Evolutionary conservation across 306 rosid species (phyloP).

Genomic region (Fagus crenata): DNA sequence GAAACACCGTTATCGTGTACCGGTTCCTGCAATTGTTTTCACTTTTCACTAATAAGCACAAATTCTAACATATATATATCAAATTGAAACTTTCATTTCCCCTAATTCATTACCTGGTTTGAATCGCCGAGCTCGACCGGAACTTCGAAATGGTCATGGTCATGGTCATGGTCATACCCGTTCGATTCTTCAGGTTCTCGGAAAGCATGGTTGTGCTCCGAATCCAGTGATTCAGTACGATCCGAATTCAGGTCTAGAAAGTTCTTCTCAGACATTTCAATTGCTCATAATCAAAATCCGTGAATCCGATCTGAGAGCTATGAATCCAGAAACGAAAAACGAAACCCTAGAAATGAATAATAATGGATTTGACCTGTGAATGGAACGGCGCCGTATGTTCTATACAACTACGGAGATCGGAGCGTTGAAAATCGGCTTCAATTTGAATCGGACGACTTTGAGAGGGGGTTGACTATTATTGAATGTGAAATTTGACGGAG

Average conservation of each 20-base stretch:
- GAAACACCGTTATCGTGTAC: slow-evolving; percentile 19
- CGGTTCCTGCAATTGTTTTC: slow-evolving; percentile 16
- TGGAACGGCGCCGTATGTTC: background rate
- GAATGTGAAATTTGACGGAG: no score
- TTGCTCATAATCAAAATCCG: slow-evolving; percentile 49
- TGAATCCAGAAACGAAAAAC: background rate
- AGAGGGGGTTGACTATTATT: no score
- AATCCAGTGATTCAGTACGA: slow-evolving; percentile 14
- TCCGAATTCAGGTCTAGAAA: slow-evolving; percentile 20
- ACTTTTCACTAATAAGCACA: background rate
- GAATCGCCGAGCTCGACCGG: no score
- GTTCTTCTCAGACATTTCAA: slow-evolving; percentile 57
- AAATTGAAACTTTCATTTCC: no score
- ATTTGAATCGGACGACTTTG: background rate
- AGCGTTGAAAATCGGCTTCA: background rate
- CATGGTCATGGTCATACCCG: slow-evolving; percentile 18
- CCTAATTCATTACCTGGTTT: no score
- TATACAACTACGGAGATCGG: background rate
- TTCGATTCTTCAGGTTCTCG: slow-evolving; percentile 22
- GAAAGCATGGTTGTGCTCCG: background rate
- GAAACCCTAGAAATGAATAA: slow-evolving; percentile 15
- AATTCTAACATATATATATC: no score
- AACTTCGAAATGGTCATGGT: no score
- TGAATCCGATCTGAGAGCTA: slow-evolving; percentile 7
- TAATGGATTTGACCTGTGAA: background rate